Base-by-base conservation (phyloP, 2,329 filamentous ascomycete species). In the Alternaria postmessia region DNA sequence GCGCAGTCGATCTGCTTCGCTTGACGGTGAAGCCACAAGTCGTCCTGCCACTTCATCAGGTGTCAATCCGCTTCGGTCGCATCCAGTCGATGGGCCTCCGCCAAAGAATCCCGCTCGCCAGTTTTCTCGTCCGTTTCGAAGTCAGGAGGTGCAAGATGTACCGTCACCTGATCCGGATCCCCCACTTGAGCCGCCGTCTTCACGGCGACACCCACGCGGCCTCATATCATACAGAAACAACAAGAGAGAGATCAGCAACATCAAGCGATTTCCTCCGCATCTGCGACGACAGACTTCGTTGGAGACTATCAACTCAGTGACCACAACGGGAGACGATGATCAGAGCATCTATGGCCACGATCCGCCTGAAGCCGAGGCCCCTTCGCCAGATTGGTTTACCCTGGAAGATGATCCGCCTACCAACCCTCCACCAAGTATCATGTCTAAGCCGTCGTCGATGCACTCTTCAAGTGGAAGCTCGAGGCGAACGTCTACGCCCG, bases 281-380 rank as follows among this genome's bases (percentile, higher is more conserved):
- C 47, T 75, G 20, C 59, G 66, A 5, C 63, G 62, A 51, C 70
- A 69, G 54, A 74, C 71, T 7, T 76, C 74, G 1, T 54, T 75
- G 24, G 74, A 76, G 51, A 76, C 74, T 5, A 76, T 76, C 51
- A 66, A 68, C 16, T 75, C 71, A 3, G 73, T 76, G 36, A 69
- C 64, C 14, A 75, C 69, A 9, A 67, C 63, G 7, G 53, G 60
- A 16, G 68, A 65, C 16, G 57, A 60, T 18, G 43, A 61, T 20
- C 51, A 53, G 46, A 63, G 64, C 46, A 54, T 62, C 30, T 62
- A 68, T 26, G 61, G 61, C 18, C 53, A 53, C 12, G 65, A 73
- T 34, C 59, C 59, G n/a, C 61, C 62, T n/a, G 64, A 67, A 28
- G 61, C 57, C 14, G 59, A 64, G 41, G 57, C 65, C 6, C 61